Conservation (phyloP, 2,329 filamentous ascomycete genomes). For the Alternaria postmessia region DNA sequence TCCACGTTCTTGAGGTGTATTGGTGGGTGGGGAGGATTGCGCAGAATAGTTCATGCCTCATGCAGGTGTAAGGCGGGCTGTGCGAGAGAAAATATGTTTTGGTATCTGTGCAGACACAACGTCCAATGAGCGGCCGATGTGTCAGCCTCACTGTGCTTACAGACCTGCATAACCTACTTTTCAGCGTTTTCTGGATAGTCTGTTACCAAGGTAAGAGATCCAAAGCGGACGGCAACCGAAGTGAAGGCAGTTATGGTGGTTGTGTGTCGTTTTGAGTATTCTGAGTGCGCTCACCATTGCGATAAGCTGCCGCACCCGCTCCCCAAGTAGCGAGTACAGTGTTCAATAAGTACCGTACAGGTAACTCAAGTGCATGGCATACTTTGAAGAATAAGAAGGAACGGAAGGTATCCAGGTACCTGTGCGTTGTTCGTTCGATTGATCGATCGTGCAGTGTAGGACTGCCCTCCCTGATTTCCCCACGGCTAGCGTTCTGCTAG, state of each 20-base stretch:
- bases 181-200: background rate
- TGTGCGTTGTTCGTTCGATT: background rate
- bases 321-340: background rate
- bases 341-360: background rate
- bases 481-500: background rate
- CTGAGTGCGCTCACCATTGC: background rate
- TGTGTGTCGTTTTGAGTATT: background rate
- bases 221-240: too few species aligned
- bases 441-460: background rate
- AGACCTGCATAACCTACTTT: constrained; percentile 1
- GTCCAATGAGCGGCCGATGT: constrained; percentile 9
- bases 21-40: background rate
- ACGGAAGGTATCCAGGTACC: too few species aligned
- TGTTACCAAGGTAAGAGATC: background rate
- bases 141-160: constrained; percentile 13
- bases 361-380: background rate
- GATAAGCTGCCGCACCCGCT: background rate
- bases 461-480: background rate
- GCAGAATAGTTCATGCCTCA: background rate
- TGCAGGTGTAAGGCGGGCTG: constrained; percentile 8
- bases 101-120: constrained; percentile 6
- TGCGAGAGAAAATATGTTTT: constrained; percentile 5
- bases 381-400: background rate
- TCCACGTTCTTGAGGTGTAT: background rate
- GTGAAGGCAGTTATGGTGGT: background rate